Evolutionary conservation across 257 asterid species (phyloP).

Genomic region (Osmanthus fragrans): DNA sequence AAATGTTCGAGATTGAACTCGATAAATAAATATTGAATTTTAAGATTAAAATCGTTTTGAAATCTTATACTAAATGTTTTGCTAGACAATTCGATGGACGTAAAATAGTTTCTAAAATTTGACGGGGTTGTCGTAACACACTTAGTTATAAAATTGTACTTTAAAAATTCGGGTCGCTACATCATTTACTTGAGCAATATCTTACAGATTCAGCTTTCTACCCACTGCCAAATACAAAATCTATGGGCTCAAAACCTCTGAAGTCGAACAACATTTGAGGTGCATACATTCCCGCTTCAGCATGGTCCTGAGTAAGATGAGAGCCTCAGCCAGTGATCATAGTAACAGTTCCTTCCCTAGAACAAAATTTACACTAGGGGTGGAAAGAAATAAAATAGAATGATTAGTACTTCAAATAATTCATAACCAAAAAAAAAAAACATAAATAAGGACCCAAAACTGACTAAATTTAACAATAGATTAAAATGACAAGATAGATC

Average conservation of each 20-base stretch:
- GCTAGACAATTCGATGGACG: too few species aligned
- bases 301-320: slow-evolving; percentile 61
- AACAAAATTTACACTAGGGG: slow-evolving; percentile 84
- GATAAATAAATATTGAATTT: too few species aligned
- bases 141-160: too few species aligned
- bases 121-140: too few species aligned
- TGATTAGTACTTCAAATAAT: not conserved
- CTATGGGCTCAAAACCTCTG: slow-evolving; percentile 79
- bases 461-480: not conserved
- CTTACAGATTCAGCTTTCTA: slow-evolving; percentile 93
- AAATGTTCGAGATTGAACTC: too few species aligned
- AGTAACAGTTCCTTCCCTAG: slow-evolving; percentile 75
- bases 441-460: slow-evolving; percentile 10
- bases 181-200: not conserved
- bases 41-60: too few species aligned
- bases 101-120: too few species aligned
- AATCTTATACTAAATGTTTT: too few species aligned
- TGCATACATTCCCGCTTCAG: slow-evolving; percentile 54
- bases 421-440: not conserved
- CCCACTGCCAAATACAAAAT: slow-evolving; percentile 63
- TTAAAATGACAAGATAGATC: slow-evolving; percentile 8
- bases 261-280: slow-evolving; percentile 73
- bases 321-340: slow-evolving; percentile 78
- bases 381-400: slow-evolving; percentile 19
- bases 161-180: too few species aligned